phyloP scores from a whole-genome alignment of 2,329 filamentous ascomycete genomes.

The Didymella pomorum region DNA sequence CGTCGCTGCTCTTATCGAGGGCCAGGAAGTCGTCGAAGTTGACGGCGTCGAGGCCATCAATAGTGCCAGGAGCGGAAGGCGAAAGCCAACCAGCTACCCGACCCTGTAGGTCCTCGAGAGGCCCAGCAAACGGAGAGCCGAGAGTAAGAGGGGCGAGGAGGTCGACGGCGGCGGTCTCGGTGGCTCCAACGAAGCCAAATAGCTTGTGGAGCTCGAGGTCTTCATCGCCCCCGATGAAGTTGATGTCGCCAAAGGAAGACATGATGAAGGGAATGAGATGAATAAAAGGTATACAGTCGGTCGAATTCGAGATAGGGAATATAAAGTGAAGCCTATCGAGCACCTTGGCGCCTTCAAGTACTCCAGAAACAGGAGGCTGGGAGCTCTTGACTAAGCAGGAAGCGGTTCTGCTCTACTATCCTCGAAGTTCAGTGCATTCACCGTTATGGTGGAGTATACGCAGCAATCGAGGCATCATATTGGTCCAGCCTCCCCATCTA shows the following conservation, averaged over 20 bases:
- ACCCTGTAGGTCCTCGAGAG: not conserved
- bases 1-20: not conserved
- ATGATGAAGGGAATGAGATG: not conserved
- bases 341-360: not conserved
- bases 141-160: not conserved
- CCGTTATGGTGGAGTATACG: not conserved
- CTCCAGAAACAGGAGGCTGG: conserved; percentile 8
- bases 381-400: conserved; percentile 1
- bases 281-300: not conserved
- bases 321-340: not conserved
- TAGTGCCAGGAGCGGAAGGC: not conserved
- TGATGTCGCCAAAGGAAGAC: not conserved
- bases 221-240: conserved; percentile 6
- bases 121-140: conserved; percentile 2
- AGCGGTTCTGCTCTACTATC: not conserved
- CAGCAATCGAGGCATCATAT: not conserved
- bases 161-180: not conserved
- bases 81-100: conserved; percentile 1
- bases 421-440: conserved; percentile 4
- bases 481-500: conserved; percentile 8
- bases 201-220: not conserved
- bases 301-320: not conserved
- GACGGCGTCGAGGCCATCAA: not conserved
- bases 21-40: conserved; percentile 3
- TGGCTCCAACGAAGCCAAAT: not conserved